A percentile compares a stretch with the other conserved stretches of the same genome.
phyloP scores from a whole-genome alignment of 225 moss, liverwort and hornwort genomes.

The Anthoceros angustus region DNA sequence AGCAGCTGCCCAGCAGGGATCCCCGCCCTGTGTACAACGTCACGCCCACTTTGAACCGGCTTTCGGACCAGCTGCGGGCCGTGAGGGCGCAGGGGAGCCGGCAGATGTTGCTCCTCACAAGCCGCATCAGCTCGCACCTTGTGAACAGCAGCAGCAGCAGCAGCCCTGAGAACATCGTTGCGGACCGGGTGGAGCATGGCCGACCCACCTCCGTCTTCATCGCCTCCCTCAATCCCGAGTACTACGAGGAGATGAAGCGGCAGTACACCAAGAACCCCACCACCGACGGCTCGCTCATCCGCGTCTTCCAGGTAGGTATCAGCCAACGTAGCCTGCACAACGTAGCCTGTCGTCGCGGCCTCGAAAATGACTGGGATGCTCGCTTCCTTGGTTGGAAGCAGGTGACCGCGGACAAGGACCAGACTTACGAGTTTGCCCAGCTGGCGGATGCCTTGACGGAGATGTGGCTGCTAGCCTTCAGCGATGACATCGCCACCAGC shows the following conservation, averaged over 20 bases:
- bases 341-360: too few species aligned
- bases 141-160: neutral
- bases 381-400: neutral
- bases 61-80: neutral
- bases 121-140: too few species aligned
- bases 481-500: neutral
- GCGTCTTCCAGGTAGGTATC: neutral
- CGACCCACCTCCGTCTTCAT: neutral
- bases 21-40: neutral
- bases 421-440: neutral
- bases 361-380: too few species aligned
- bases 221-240: neutral
- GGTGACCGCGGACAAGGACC: neutral
- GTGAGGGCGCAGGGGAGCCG: too few species aligned
- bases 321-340: too few species aligned
- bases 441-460: neutral
- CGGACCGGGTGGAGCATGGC: neutral
- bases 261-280: neutral
- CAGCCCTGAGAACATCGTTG: neutral
- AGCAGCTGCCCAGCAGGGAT: neutral
- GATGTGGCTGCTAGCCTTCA: neutral
- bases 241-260: neutral
- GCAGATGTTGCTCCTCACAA: too few species aligned
- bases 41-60: neutral
- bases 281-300: neutral